Percentiles rank a stretch among this genome's conserved stretches.
phyloP scores from a whole-genome alignment of 2,329 filamentous ascomycete species.

The Pseudogymnoascus sp. region DNA sequence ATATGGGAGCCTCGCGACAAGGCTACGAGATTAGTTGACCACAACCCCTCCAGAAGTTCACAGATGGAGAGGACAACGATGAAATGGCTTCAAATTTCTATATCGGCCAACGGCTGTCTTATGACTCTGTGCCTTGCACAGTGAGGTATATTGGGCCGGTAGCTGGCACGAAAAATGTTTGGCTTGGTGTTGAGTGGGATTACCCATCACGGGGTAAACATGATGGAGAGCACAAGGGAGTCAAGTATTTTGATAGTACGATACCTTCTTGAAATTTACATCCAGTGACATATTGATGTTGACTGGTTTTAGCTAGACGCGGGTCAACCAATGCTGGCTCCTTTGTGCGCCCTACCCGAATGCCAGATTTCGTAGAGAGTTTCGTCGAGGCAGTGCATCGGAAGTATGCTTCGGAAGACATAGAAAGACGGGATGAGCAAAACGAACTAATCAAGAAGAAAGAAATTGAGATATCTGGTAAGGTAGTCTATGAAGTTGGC shows the following conservation, averaged over 20 bases:
- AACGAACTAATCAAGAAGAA: slow-evolving; percentile 28
- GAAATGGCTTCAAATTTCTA: slow-evolving; percentile 27
- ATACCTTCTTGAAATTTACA: slow-evolving; percentile 8
- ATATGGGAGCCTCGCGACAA: slow-evolving; percentile 4
- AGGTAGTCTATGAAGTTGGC: slow-evolving; percentile 86
- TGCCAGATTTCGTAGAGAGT: slow-evolving; percentile 55
- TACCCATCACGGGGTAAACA: slow-evolving; percentile 81
- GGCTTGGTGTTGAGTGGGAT: slow-evolving; percentile 97
- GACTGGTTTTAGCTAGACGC: slow-evolving; percentile 41
- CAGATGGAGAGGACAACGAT: not conserved
- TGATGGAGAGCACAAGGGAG: slow-evolving; percentile 70
- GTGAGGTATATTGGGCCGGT: slow-evolving; percentile 75
- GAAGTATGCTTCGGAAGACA: slow-evolving; percentile 68
- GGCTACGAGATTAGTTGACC: slow-evolving; percentile 2
- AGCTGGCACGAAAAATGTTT: slow-evolving; percentile 63
- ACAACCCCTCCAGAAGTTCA: slow-evolving; percentile 3
- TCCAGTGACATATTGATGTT: slow-evolving; percentile 1
- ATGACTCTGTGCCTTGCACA: slow-evolving; percentile 69
- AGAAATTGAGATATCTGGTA: slow-evolving; percentile 63
- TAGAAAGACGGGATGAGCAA: slow-evolving; percentile 22
- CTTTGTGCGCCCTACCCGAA: slow-evolving; percentile 72
- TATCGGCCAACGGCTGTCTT: slow-evolving; percentile 71
- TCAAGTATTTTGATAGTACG: slow-evolving; percentile 76
- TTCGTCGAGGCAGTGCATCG: slow-evolving; percentile 72
- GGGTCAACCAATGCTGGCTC: slow-evolving; percentile 66